These are phyloP conservation scores for Diplogelasinospora grovesii DNA, from an alignment of 495 filamentous ascomycete genomes.

Conservation along the genomic window DNA sequence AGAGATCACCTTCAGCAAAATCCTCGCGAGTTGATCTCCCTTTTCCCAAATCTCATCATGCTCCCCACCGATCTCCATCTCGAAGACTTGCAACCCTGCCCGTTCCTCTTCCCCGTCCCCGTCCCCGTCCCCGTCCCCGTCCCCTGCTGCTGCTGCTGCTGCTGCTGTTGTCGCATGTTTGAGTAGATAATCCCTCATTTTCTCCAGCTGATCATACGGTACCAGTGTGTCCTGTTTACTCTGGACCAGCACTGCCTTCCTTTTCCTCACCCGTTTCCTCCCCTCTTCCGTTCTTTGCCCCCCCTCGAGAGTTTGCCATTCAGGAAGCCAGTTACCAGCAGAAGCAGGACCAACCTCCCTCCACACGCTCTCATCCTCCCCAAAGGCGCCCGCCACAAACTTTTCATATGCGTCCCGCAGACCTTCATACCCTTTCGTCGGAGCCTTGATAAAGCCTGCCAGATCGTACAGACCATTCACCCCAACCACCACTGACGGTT, in stretches of 20 bases:
- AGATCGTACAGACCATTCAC: conserved; percentile 65
- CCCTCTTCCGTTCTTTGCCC: too few relatives aligned
- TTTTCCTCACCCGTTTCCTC: conserved; percentile 20
- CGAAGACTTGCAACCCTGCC: conserved; percentile 9
- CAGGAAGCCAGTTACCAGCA: conserved; percentile 9
- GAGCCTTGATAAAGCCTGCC: conserved; percentile 29
- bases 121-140: too few relatives aligned
- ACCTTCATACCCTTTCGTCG: conserved; percentile 27
- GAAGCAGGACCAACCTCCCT: conserved; percentile 44
- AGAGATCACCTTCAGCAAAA: conserved; percentile 12
- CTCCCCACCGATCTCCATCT: conserved; percentile 13
- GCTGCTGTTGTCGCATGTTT: too few relatives aligned
- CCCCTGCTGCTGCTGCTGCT: too few relatives aligned
- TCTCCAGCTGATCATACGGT: conserved; percentile 23
- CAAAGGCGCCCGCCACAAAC: conserved; percentile 60
- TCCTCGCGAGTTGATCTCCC: conserved; percentile 16
- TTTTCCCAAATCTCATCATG: conserved; percentile 23
- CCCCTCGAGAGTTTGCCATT: too few relatives aligned
- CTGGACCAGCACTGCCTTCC: conserved; percentile 23
- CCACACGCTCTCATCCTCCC: conserved; percentile 46
- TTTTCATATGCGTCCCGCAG: conserved; percentile 50
- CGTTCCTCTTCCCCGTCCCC: too few relatives aligned
- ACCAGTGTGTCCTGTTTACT: conserved; percentile 30
- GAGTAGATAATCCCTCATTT: conserved; percentile 16
- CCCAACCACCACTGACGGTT: conserved; percentile 28